These are phyloP conservation scores for Leccinum disarticulatum DNA, from an alignment of 768 basidiomycete species.

Conservation along the genomic window DNA sequence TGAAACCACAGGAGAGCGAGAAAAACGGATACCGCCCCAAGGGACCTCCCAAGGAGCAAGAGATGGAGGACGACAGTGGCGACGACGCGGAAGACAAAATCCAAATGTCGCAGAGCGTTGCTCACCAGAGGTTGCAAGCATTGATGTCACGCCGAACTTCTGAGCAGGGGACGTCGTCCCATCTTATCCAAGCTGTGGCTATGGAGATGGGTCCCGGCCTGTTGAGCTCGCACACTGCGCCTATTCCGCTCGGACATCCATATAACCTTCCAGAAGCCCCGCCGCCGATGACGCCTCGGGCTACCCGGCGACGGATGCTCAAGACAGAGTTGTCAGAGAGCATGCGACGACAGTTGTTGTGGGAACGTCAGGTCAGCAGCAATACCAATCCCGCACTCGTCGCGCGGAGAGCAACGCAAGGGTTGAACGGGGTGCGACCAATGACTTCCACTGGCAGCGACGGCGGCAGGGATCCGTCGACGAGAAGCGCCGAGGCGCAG, in stretches of 20 bases:
- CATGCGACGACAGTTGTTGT: slow-evolving; percentile 74
- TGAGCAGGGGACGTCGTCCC: slow-evolving; percentile 26
- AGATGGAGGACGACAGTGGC: slow-evolving; percentile 66
- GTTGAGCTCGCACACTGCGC: slow-evolving; percentile 39
- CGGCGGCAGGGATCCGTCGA: slow-evolving; percentile 12
- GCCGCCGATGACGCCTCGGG: slow-evolving; percentile 78
- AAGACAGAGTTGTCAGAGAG: slow-evolving; percentile 84
- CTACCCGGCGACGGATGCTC: slow-evolving; percentile 82
- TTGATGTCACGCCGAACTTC: slow-evolving; percentile 49
- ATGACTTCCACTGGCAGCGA: slow-evolving; percentile 32
- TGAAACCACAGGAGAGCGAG: slow-evolving; percentile 28
- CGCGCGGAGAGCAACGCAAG: slow-evolving; percentile 30
- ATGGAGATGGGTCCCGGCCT: slow-evolving; percentile 20
- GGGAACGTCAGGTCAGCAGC: slow-evolving; percentile 70
- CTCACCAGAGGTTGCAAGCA: slow-evolving; percentile 63
- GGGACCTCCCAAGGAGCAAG: slow-evolving; percentile 61
- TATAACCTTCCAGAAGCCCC: slow-evolving; percentile 70
- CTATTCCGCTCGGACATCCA: slow-evolving; percentile 62
- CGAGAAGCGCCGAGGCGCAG: slow-evolving; percentile 25
- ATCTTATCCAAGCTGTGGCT: slow-evolving; percentile 19
- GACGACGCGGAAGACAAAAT: slow-evolving; percentile 50
- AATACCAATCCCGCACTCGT: slow-evolving; percentile 45
- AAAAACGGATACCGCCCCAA: slow-evolving; percentile 57
- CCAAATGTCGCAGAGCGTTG: slow-evolving; percentile 64
- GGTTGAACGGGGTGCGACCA: slow-evolving; percentile 34